Percentiles rank a stretch among this genome's conserved stretches.
These are phyloP conservation scores for Pilasporangium apinafurcum DNA, from an alignment of 352 stramenopile genomes.

Conservation along the genomic window DNA sequence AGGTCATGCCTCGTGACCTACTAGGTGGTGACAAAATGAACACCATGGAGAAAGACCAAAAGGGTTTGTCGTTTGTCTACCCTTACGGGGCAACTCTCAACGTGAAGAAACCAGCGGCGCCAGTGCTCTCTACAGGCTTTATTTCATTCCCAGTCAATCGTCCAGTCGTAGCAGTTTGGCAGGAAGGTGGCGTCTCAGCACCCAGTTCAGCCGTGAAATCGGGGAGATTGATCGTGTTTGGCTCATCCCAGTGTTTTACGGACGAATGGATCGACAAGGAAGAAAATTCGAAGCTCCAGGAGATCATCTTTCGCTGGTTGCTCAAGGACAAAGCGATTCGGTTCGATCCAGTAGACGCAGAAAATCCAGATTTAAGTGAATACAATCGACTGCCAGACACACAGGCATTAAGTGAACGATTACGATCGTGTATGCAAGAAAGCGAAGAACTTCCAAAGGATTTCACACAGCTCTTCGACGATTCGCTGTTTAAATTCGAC, in stretches of 20 bases:
- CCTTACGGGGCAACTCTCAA: conserved; percentile 92
- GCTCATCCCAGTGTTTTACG: conserved; percentile 90
- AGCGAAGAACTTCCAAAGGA: conserved; percentile 92
- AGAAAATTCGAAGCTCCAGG: conserved; percentile 90
- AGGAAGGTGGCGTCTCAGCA: conserved; percentile 63
- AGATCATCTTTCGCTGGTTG: conserved; percentile 93
- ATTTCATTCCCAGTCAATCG: conserved; percentile 96
- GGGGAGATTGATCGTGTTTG: conserved; percentile 84
- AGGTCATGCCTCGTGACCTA: conserved; percentile 27
- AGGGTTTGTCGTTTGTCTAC: conserved; percentile 92
- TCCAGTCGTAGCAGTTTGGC: conserved; percentile 88
- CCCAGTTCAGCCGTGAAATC: conserved; percentile 44
- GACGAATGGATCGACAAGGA: conserved; percentile 96
- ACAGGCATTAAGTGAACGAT: conserved; percentile 86
- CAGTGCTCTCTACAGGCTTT: conserved; percentile 88
- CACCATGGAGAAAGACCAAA: conserved; percentile 73
- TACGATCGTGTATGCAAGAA: conserved; percentile 94
- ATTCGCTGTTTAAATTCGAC: conserved; percentile 92
- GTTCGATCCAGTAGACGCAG: conserved; percentile 58
- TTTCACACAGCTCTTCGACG: conserved; percentile 93
- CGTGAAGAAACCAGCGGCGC: conserved; percentile 86
- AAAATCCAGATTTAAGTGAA: conserved; percentile 84
- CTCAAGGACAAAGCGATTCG: conserved; percentile 77
- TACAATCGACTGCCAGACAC: conserved; percentile 92
- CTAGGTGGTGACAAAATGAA: conserved; percentile 30